A percentile compares a stretch with the other conserved stretches of the same genome.
Evolutionary conservation across 148 eudicot genomes (phyloP).

Genomic region (Spergularia marina): DNA sequence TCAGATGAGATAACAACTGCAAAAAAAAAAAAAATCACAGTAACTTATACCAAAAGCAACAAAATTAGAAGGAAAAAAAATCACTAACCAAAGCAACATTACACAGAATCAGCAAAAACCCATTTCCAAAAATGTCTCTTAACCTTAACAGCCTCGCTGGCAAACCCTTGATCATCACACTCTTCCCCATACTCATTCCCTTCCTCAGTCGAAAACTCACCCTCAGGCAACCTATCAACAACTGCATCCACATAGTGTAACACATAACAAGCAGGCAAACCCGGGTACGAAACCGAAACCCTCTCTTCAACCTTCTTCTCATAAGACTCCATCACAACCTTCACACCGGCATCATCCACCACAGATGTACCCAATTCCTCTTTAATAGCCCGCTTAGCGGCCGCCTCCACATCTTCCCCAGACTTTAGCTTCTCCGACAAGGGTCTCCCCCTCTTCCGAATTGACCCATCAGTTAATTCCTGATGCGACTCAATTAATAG

Average conservation of each 20-base stretch:
- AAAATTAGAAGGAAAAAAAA: slow-evolving; percentile 17
- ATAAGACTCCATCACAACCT: slow-evolving; percentile 56
- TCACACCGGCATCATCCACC: slow-evolving; percentile 31
- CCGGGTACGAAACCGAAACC: slow-evolving; percentile 82
- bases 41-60: slow-evolving; percentile 3
- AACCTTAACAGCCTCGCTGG: slow-evolving; percentile 52
- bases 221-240: slow-evolving; percentile 83
- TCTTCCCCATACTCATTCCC: slow-evolving; percentile 50
- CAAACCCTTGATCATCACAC: slow-evolving; percentile 30
- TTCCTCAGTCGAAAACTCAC: slow-evolving; percentile 74
- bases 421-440: slow-evolving; percentile 78
- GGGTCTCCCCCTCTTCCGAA: slow-evolving; percentile 51
- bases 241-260: slow-evolving; percentile 74
- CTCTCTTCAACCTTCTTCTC: slow-evolving; percentile 75
- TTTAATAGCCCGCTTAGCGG: slow-evolving; percentile 57
- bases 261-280: slow-evolving; percentile 85
- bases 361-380: slow-evolving; percentile 72
- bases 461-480: slow-evolving; percentile 67
- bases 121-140: slow-evolving; percentile 90
- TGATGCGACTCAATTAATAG: slow-evolving; percentile 71
- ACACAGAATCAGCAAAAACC: slow-evolving; percentile 58
- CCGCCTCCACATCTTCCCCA: slow-evolving; percentile 55
- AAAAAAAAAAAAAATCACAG: not conserved
- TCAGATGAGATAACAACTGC: slow-evolving; percentile 17
- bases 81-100: slow-evolving; percentile 33